phyloP scores from a whole-genome alignment of 768 basidiomycete species.

The Omphalotus guepiniiformis region DNA sequence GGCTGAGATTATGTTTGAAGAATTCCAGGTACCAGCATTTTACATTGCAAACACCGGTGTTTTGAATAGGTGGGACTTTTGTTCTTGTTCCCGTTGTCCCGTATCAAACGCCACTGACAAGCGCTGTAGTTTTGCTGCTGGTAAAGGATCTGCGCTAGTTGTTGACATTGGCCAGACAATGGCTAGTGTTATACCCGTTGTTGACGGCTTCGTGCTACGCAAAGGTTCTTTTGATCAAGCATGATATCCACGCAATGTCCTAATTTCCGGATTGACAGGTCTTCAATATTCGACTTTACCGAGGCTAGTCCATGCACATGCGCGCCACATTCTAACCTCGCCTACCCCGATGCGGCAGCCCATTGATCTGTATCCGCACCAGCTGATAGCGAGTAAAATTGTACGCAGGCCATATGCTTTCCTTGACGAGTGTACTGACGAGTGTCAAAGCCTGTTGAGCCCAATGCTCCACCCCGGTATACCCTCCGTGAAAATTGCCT shows the following conservation, averaged over 20 bases:
- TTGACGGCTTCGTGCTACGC: slow-evolving; percentile 95
- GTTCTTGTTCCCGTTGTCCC: slow-evolving; percentile 1
- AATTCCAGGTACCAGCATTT: slow-evolving; percentile 91
- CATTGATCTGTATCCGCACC: slow-evolving; percentile 77
- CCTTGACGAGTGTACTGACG: neutral
- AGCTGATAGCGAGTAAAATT: slow-evolving; percentile 80
- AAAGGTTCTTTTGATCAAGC: slow-evolving; percentile 56
- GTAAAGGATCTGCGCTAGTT: slow-evolving; percentile 95
- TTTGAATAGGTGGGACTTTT: slow-evolving; percentile 71
- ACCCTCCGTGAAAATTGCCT: slow-evolving; percentile 72
- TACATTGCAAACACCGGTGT: slow-evolving; percentile 96
- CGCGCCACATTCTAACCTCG: slow-evolving; percentile 59
- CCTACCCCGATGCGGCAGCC: slow-evolving; percentile 46
- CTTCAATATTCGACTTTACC: slow-evolving; percentile 73
- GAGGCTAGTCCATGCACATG: slow-evolving; percentile 75
- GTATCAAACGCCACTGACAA: slow-evolving; percentile 4
- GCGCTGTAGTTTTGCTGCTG: slow-evolving; percentile 79
- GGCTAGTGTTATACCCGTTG: slow-evolving; percentile 91
- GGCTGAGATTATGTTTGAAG: slow-evolving; percentile 98
- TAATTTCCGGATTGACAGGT: slow-evolving; percentile 41
- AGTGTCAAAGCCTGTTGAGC: slow-evolving; percentile 63
- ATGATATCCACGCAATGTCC: neutral
- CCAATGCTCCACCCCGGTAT: slow-evolving; percentile 59
- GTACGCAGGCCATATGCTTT: slow-evolving; percentile 32
- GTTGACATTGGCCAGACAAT: slow-evolving; percentile 89